Evolutionary conservation across 2,329 filamentous ascomycete genomes (phyloP).

Genomic region (Trichoderma harzianum): DNA sequence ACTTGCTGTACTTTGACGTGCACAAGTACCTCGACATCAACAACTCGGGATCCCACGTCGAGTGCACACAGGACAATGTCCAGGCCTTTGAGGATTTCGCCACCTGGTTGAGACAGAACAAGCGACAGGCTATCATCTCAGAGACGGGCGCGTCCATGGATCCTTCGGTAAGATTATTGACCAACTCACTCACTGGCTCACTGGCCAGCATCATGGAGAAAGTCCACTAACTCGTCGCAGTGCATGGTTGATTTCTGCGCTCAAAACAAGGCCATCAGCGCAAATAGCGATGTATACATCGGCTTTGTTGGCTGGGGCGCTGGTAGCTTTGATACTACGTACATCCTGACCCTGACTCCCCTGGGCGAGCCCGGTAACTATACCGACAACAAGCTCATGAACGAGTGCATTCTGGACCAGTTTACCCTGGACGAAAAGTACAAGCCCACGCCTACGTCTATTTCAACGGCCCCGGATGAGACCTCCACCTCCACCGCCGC

Average conservation of each 20-base stretch:
- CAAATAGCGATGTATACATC: conserved; percentile 46
- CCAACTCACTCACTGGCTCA: background rate
- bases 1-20: conserved; percentile 56
- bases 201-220: background rate
- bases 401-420: conserved; percentile 39
- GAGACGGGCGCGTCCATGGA: conserved; percentile 51
- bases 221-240: conserved; percentile 23
- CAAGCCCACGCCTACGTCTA: conserved; percentile 1
- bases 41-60: conserved; percentile 49
- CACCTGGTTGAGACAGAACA: conserved; percentile 44
- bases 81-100: conserved; percentile 47
- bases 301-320: conserved; percentile 47
- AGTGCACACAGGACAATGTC: conserved; percentile 53
- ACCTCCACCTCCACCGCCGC: background rate
- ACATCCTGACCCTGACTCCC: conserved; percentile 44
- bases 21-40: conserved; percentile 60
- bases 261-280: conserved; percentile 45
- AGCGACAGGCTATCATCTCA: conserved; percentile 48
- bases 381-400: conserved; percentile 41
- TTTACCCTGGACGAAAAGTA: conserved; percentile 27
- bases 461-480: background rate
- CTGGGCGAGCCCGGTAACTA: conserved; percentile 25
- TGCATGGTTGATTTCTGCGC: conserved; percentile 44
- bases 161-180: conserved; percentile 32
- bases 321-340: conserved; percentile 41